Base-by-base conservation (phyloP, 495 filamentous ascomycete genomes). In the Penicillium macrosclerotiorum region DNA sequence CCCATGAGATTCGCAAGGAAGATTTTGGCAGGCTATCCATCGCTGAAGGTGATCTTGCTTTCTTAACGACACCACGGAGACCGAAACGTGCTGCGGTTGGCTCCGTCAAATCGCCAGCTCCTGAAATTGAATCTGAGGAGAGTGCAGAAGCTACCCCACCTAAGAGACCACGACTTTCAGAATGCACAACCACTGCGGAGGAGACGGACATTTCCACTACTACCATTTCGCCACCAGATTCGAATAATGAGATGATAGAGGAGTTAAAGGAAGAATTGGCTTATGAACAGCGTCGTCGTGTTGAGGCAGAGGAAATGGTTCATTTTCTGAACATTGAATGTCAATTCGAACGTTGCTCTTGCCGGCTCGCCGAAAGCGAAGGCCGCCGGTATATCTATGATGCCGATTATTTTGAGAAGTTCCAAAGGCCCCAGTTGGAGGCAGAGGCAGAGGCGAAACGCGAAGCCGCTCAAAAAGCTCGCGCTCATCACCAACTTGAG, bases 281-380 rank as follows among this genome's bases (percentile, higher is more conserved):
- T 30, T 75, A 70, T 59, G 87, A 93, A 68, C 81, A 74, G 57
- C 78, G 78, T 41, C 69, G 81, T 32, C 78, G 88, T 34, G 68
- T 77, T 24, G 74, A 83, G 12, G 85, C 87, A 0, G 76, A 90
- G 45, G 84, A 87, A 11, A 80, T 83, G 53, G 69, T 91, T 19
- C 77, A 90, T n/a, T 95, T 90, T 60, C 69, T 95, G 72, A 80
- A 86, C 52, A 77, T 86, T 48, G 88, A 95, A 60, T 94, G 90
- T 63, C 77, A 82, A 35, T 81, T 92, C 45, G 76, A 78, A 44
- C 78, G 78, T 60, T 93, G 88, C 67, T 65, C 81, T 1, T 88
- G 83, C 59, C 72, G 80, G 29, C 45, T 80, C 37, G 75, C 77
- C 3, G 78, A 83, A 48, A 52, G 59, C 24, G 58, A 73, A 12